These are phyloP conservation scores for Escovopsis sp. DNA, from an alignment of 2,329 filamentous ascomycete genomes.

Conservation along the genomic window DNA sequence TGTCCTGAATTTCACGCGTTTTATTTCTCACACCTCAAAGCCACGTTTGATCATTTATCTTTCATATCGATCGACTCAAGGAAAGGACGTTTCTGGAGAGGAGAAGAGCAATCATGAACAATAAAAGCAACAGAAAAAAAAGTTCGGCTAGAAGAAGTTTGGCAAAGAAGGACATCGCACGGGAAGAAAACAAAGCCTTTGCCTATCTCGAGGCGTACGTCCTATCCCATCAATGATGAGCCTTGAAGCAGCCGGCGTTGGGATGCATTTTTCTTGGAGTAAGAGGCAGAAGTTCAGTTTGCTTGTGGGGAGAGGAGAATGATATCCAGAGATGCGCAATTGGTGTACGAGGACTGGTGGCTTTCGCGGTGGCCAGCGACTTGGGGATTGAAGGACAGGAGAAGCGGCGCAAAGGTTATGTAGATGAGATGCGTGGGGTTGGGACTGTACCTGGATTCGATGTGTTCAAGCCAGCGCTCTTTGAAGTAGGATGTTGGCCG, in stretches of 20 bases:
- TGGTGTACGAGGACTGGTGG: background rate
- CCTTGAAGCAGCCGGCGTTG: background rate
- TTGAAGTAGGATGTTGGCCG: too few species aligned
- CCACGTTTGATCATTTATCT: background rate
- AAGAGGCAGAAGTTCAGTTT: conserved; percentile 6
- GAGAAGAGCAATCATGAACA: too few species aligned
- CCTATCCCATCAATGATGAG: background rate
- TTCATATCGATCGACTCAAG: background rate
- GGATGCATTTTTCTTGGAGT: conserved; percentile 11
- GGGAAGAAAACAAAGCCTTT: background rate
- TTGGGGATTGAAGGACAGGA: conserved; percentile 1
- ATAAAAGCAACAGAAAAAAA: too few species aligned
- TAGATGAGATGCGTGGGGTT: conserved; percentile 4
- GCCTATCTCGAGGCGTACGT: too few species aligned
- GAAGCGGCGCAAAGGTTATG: conserved; percentile 2
- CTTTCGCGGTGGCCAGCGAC: background rate
- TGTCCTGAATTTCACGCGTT: background rate
- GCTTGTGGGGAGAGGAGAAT: conserved; percentile 9
- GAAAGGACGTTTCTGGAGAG: background rate
- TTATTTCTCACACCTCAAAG: conserved; percentile 4
- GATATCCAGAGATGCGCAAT: conserved; percentile 6
- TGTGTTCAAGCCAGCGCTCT: too few species aligned
- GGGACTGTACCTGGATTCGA: too few species aligned
- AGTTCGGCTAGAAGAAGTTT: too few species aligned
- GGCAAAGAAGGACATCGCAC: background rate